Evolutionary conservation across 371 early-diverging fungal genomes (phyloP).

Genomic region (Rhizopus arrhizus): DNA sequence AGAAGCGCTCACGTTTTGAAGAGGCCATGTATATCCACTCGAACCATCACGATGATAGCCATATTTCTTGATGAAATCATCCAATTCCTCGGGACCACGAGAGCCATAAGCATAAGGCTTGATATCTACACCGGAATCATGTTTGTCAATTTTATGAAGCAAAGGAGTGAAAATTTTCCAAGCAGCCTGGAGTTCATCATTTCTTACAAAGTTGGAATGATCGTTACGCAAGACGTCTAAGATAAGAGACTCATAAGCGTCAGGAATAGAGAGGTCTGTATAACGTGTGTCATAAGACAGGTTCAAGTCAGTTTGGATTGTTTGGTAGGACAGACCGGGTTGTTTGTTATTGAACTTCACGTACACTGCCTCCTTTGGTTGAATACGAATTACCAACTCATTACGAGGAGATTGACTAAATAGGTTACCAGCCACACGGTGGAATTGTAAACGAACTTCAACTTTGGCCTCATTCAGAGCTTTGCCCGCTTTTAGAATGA

Average conservation of each 20-base stretch:
- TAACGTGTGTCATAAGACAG: constrained; percentile 88
- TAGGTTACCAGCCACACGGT: constrained; percentile 79
- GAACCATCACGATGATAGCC: constrained; percentile 48
- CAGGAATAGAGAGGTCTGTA: constrained; percentile 85
- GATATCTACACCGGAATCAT: constrained; percentile 61
- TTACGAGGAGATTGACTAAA: constrained; percentile 80
- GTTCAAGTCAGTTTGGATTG: constrained; percentile 87
- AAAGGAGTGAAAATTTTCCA: constrained; percentile 98
- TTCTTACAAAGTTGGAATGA: constrained; percentile 95
- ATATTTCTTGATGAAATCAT: constrained; percentile 71
- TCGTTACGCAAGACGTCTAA: constrained; percentile 89
- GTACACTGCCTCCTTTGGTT: constrained; percentile 95
- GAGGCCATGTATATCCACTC: constrained; percentile 28
- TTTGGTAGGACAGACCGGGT: constrained; percentile 73
- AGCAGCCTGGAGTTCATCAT: constrained; percentile 94
- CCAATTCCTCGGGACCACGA: constrained; percentile 84
- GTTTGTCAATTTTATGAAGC: constrained; percentile 82
- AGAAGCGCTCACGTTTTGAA: constrained; percentile 26
- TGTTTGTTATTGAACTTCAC: constrained; percentile 95
- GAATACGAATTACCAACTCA: constrained; percentile 94
- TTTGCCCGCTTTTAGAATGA: constrained; percentile 95
- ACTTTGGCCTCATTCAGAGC: constrained; percentile 92
- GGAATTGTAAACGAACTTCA: constrained; percentile 95
- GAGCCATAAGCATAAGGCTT: constrained; percentile 81
- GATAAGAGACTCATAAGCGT: constrained; percentile 94